phyloP scores from a whole-genome alignment of 768 basidiomycete genomes.

The Trichaptum fuscoviolaceum region DNA sequence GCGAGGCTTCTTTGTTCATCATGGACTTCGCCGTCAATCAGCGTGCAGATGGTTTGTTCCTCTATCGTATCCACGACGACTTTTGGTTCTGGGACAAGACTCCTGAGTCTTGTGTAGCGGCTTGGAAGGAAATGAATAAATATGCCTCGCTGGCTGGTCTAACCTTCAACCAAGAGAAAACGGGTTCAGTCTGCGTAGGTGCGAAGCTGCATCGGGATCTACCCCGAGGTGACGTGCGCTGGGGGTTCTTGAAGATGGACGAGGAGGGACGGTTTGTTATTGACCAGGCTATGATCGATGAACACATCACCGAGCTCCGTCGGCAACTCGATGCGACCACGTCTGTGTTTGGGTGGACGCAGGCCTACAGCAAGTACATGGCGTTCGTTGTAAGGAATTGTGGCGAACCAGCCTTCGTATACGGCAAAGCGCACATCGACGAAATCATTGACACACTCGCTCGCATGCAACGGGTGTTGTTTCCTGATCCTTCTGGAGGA shows the following conservation, averaged over 20 bases:
- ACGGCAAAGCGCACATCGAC: slow-evolving; percentile 26
- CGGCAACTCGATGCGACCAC: slow-evolving; percentile 31
- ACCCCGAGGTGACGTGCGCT: slow-evolving; percentile 32
- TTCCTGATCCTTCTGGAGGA: slow-evolving; percentile 17
- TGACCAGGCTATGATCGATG: slow-evolving; percentile 30
- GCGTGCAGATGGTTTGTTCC: slow-evolving; percentile 33
- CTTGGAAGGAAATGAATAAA: slow-evolving; percentile 38
- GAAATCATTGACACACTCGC: slow-evolving; percentile 29
- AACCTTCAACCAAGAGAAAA: slow-evolving; percentile 37
- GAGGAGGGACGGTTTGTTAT: slow-evolving; percentile 28
- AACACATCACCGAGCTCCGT: slow-evolving; percentile 33
- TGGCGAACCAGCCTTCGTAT: slow-evolving; percentile 29
- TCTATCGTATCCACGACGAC: slow-evolving; percentile 43
- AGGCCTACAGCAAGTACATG: slow-evolving; percentile 36
- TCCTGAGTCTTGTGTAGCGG: slow-evolving; percentile 27
- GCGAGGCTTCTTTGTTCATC: slow-evolving; percentile 36
- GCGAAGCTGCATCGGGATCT: slow-evolving; percentile 13
- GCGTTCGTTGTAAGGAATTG: slow-evolving; percentile 32
- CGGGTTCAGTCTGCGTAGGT: slow-evolving; percentile 27
- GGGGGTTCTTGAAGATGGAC: slow-evolving; percentile 38
- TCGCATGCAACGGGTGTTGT: slow-evolving; percentile 30
- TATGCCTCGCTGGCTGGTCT: slow-evolving; percentile 37
- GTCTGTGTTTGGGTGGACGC: slow-evolving; percentile 35
- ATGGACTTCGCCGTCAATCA: slow-evolving; percentile 48
- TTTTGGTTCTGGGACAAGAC: slow-evolving; percentile 39